Base-by-base conservation (phyloP, 139 green algal genomes). In the Volvox africanus region DNA sequence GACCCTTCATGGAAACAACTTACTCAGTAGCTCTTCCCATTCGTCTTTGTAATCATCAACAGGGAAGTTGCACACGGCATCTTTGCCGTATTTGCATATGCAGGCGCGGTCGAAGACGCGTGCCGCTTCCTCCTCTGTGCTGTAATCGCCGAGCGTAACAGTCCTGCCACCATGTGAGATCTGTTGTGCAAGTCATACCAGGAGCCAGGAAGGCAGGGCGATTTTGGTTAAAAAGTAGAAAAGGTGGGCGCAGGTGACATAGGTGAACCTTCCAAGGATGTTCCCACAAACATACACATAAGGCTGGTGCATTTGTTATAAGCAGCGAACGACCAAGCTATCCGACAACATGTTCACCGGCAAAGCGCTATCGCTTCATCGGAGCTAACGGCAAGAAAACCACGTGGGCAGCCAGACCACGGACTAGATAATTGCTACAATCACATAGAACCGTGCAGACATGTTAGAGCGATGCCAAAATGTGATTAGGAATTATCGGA, bases 61-160 rank as follows among this genome's bases (percentile, higher is more conserved):
- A 9, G 82, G 82, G 26, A 88, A 88, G 35, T 88, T 88, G 82
- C 62, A 77, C 0, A 79, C 65, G 20, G 82, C 82, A 1, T 79
- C 32, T 21, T 79, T 65, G 62, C 62, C 62, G 35, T 80, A 79
- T 21, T 88, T 88, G 65, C 82, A 80, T 37, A 88, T 88, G 82
- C 65, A 79, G 2, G 82, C 82, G 33, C 82, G 82, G 35, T 88
- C 82, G 44, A 88, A 88, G 0, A 88, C 82, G 65, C 82, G 82
- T 2, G 82, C 82, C 11, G 82, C 82, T 26, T 88, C 82, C 61
- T 77, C 61, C n/a, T 87, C 61, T 9, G 81, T 87, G 22, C 11
- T 35, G 61, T 88, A 88, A 62, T 88, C 82, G 12, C 82, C 82
- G 11, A 88, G 65, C 33, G 82, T 88, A 6, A 88, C 82, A 26